Base-by-base conservation (phyloP, 2,329 filamentous ascomycete genomes). In the Incumbomyces delicatus region DNA sequence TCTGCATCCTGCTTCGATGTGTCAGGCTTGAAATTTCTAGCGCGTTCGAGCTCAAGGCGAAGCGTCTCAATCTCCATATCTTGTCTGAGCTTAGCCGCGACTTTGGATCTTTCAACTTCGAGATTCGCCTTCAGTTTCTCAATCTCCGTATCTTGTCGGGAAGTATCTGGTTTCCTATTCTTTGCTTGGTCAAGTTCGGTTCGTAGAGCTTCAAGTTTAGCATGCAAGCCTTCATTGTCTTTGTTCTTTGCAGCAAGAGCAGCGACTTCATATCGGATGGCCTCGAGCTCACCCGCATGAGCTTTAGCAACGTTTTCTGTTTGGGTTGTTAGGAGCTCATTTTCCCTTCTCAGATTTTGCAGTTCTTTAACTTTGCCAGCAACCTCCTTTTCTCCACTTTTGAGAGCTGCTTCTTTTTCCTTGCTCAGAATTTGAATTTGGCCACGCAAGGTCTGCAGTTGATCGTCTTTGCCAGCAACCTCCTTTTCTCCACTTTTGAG, bases 141-240 rank as follows among this genome's bases (percentile, higher is more conserved):
- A 20, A 52, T 48, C 35, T 53, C 44, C 8, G 46, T 49, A 27
- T 50, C 45, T 36, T 49, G 46, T n/a, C 46, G 32, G 20, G 40
- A 12, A 44, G 45, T 38, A 49, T 52, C 29, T 22, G 22, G 17
- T n/a, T 43, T 41, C 3, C 47, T 33, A 14, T 31, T 44, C 16
- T 33, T 45, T 16, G 47, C 35, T 30, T 50, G 33, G 22, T 45
- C 44, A 22, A 54, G 41, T n/a, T 50, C 38, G 29, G 32, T 20
- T 34, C 39, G 35, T 12, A 47, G 14, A 31, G 20, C 20, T 12
- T 34, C 11, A 13, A 41, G 38, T 11, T 41, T 16, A 10, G 31
- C 27, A 12, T 49, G 16, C 20, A 20, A 13, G 16, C 20, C 13
- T 8, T 14, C 16, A 20, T 44, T 20, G 6, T 39, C 13, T 13